These are phyloP conservation scores for Filobasidium uniguttulatum DNA, from an alignment of 1,284 basidiomycete species.

Conservation along the genomic window DNA sequence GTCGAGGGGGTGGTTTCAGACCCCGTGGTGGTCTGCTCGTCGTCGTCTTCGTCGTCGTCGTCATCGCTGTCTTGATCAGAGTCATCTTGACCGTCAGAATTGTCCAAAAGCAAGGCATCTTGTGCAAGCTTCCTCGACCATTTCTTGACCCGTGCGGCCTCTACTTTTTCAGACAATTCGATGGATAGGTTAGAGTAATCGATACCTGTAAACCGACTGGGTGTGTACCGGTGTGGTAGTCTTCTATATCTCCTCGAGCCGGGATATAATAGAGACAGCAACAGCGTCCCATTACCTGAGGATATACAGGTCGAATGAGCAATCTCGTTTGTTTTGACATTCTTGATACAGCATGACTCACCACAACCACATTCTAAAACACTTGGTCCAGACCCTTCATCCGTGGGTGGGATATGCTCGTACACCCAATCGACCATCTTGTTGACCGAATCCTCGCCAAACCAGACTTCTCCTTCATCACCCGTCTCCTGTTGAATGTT, in stretches of 20 bases:
- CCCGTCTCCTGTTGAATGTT: constrained; percentile 21
- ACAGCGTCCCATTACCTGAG: constrained; percentile 34
- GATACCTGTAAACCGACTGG: constrained; percentile 28
- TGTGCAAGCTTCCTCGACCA: neutral
- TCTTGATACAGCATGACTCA: neutral
- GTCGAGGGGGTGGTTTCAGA: constrained; percentile 9
- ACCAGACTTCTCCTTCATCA: constrained; percentile 37
- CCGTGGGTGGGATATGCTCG: constrained; percentile 20
- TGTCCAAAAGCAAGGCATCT: constrained; percentile 6
- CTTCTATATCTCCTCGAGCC: constrained; percentile 12
- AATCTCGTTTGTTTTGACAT: neutral
- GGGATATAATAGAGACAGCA: constrained; percentile 33
- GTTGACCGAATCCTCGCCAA: constrained; percentile 30
- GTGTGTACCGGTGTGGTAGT: constrained; percentile 1
- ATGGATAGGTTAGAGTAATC: constrained; percentile 31
- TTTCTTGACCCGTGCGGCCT: constrained; percentile 10
- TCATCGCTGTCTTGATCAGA: constrained; percentile 18
- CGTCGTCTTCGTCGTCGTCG: constrained; percentile 27
- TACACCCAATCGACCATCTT: constrained; percentile 36
- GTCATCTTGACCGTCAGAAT: constrained; percentile 17
- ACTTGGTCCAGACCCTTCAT: constrained; percentile 6
- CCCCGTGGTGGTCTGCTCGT: too few species aligned
- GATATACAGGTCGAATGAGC: neutral
- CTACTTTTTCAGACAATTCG: constrained; percentile 24
- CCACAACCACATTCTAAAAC: constrained; percentile 15